Evolutionary conservation across 139 green algal species (phyloP).

Genomic region (Edaphochlamys debaryana): DNA sequence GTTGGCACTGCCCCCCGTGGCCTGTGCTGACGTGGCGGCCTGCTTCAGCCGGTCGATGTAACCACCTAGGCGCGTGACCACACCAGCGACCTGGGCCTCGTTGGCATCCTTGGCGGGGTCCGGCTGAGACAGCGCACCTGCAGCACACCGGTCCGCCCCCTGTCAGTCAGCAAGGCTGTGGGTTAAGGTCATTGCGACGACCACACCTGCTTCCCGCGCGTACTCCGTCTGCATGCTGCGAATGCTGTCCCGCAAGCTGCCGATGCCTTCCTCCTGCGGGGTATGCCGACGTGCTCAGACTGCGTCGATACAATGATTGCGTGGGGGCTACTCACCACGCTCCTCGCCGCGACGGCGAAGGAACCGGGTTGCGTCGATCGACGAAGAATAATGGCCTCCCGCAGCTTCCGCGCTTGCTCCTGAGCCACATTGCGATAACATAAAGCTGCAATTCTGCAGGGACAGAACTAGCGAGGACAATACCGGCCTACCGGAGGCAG

Average conservation of each 20-base stretch:
- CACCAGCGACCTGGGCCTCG: constrained; percentile 18
- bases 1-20: constrained; percentile 36
- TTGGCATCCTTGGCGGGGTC: constrained; percentile 30
- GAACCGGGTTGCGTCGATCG: background rate
- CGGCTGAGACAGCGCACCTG: background rate
- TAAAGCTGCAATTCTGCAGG: background rate
- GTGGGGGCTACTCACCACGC: constrained; percentile 1
- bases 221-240: constrained; percentile 37
- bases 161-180: background rate
- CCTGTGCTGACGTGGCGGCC: background rate
- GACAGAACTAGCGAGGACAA: background rate
- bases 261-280: constrained; percentile 30
- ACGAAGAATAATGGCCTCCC: constrained; percentile 11
- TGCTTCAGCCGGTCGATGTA: constrained; percentile 38
- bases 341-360: constrained; percentile 31
- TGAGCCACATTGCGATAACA: background rate
- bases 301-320: background rate
- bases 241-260: constrained; percentile 26
- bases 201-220: constrained; percentile 1
- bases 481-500: constrained; percentile 10
- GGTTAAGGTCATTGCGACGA: background rate
- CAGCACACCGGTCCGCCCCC: no score
- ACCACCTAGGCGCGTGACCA: constrained; percentile 9
- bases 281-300: background rate
- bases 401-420: constrained; percentile 19